Evolutionary conservation across 352 stramenopile genomes (phyloP), one percentile per base, ranked within the genome.

Genomic region (Pythium phragmiticola): DNA sequence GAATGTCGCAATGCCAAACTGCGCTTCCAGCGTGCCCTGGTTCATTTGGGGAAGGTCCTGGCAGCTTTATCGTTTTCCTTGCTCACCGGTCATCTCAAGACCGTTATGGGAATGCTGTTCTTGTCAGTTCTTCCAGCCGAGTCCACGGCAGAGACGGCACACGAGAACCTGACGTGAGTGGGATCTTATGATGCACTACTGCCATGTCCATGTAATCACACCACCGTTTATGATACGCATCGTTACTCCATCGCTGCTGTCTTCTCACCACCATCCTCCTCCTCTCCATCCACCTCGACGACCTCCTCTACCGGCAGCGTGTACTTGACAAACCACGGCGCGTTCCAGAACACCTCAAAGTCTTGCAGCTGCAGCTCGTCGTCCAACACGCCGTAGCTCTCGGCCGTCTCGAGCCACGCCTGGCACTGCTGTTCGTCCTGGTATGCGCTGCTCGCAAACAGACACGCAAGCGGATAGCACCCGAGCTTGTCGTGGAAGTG

Each of bases 401-500:
- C 80, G 12, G 78, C 82, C 12, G 85, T 94, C 57, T 91, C 85
- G 2, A 94, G 73, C 83, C 85, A 94, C 23, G 69, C 77, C 4
- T 78, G 75, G 48, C 82, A 92, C 60, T 90, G 75, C 74, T 88
- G 62, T 63, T 92, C 79, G 63, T 94, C 73, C 68, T 77, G 59
- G 55, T 87, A 89, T 17, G 62, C 58, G 1, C 76, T 57, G 2
- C 68, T 67, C 5, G 85, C 85, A 59, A 88, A 92, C 49, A 92
- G 60, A 60, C 71, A 80, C 8, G 85, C 82, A 9, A 94, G 71
- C 45, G 81, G 77, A 61, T 94, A 94, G 53, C 82, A 84, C 0
- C 85, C 85, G 17, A 94, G 77, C 63, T 89, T 87, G 71, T 94
- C 85, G 65, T 94, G 83, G 37, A 92, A 88, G 56, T 92, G 83